These are phyloP conservation scores for Chlamydomonas reinhardtii DNA, from an alignment of 163 green algal species.

Conservation along the genomic window DNA sequence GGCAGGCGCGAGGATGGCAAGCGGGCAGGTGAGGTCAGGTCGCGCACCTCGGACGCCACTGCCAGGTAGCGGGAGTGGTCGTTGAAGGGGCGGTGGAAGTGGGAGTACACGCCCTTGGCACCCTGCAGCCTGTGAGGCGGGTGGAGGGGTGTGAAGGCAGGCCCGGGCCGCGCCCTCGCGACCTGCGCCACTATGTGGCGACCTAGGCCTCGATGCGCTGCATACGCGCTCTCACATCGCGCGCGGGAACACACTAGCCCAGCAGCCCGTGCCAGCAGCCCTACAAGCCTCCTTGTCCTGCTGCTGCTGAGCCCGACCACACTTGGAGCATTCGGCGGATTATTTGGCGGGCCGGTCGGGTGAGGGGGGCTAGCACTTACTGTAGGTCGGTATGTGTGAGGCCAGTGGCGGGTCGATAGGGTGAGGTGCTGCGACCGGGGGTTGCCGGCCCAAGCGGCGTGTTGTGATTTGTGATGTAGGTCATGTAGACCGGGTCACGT, in stretches of 20 bases:
- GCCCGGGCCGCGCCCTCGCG: too few relatives aligned
- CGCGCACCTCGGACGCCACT: background rate
- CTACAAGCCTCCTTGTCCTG: too few relatives aligned
- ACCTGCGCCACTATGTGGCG: too few relatives aligned
- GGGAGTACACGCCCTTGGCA: slow-evolving; percentile 8
- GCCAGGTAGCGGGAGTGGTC: slow-evolving; percentile 40
- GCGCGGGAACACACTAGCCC: too few relatives aligned
- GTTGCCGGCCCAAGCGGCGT: background rate
- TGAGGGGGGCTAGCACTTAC: background rate
- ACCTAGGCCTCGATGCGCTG: too few relatives aligned
- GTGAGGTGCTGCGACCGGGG: background rate
- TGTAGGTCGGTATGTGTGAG: slow-evolving; percentile 35
- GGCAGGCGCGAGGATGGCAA: too few relatives aligned
- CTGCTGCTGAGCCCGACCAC: too few relatives aligned
- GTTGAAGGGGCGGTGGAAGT: slow-evolving; percentile 50
- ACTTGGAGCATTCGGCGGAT: too few relatives aligned
- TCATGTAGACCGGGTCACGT: slow-evolving; percentile 34
- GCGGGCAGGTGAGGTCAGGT: too few relatives aligned
- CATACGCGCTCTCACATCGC: too few relatives aligned
- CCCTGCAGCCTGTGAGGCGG: slow-evolving; percentile 1
- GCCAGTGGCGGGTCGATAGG: slow-evolving; percentile 12
- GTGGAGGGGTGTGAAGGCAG: background rate
- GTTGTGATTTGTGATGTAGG: slow-evolving; percentile 30
- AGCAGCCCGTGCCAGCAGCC: too few relatives aligned
- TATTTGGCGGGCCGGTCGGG: background rate